Conservation (phyloP, 2,329 filamentous ascomycete species). For the Apiospora aurea region DNA sequence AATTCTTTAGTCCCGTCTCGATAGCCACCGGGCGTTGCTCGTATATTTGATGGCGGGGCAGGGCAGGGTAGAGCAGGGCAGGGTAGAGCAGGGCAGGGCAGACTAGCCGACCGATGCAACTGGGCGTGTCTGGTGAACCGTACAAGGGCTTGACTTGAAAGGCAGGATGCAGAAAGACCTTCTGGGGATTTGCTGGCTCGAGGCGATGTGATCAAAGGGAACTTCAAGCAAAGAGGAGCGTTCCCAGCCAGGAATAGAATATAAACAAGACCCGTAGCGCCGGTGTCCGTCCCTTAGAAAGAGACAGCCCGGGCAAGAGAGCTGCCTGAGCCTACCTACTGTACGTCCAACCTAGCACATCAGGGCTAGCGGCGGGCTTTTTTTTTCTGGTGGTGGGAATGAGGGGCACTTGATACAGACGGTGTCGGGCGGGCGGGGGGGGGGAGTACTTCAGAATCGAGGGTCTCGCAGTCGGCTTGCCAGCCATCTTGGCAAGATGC, state of each 20-base stretch:
- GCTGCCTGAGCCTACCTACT: not conserved
- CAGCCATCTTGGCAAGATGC: not conserved
- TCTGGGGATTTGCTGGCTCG: not conserved
- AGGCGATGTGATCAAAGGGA: not conserved
- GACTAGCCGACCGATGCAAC: not conserved
- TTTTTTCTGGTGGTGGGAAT: not conserved
- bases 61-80: not conserved
- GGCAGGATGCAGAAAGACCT: not conserved
- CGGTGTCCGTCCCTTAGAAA: constrained; percentile 15
- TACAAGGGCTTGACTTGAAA: not conserved
- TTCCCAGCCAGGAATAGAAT: not conserved
- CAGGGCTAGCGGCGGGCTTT: constrained; percentile 2
- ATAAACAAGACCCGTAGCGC: constrained; percentile 5
- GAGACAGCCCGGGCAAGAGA: not conserved
- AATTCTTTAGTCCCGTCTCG: constrained; percentile 19
- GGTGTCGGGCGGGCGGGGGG: not conserved
- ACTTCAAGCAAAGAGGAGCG: constrained; percentile 2
- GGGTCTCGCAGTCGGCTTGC: not conserved
- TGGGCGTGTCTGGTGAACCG: not conserved
- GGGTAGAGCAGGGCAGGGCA: not conserved
- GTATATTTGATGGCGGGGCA: constrained; percentile 20
- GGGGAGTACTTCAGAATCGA: not conserved
- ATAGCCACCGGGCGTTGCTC: not conserved
- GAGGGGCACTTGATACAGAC: not conserved
- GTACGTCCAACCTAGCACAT: not conserved